Conservation (phyloP, 371 early-diverging fungal species). For the Parasitella parasitica region DNA sequence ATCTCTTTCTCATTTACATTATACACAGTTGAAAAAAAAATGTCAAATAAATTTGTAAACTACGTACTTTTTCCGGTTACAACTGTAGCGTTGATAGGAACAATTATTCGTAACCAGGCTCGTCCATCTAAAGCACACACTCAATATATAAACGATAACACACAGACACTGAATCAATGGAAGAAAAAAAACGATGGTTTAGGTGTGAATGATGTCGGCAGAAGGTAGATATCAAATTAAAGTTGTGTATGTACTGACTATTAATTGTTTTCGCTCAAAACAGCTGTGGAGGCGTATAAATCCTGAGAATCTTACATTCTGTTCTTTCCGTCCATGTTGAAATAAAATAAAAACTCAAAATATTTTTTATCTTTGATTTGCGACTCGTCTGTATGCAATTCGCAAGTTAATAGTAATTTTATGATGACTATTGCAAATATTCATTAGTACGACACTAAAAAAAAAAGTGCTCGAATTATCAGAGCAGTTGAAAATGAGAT, state of each 20-base stretch:
- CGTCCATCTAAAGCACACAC: slow-evolving; percentile 41
- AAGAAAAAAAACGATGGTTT: slow-evolving; percentile 42
- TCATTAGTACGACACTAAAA: too few relatives aligned
- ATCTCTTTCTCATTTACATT: background rate
- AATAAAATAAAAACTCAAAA: background rate
- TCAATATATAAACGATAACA: slow-evolving; percentile 29
- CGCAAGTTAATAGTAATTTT: too few relatives aligned
- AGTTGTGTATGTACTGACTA: background rate
- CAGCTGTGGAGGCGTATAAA: slow-evolving; percentile 46
- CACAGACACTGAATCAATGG: slow-evolving; percentile 34
- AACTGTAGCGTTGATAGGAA: slow-evolving; percentile 33
- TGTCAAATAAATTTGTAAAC: slow-evolving; percentile 23
- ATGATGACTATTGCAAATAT: too few relatives aligned
- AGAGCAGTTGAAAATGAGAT: background rate
- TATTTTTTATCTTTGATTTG: too few relatives aligned
- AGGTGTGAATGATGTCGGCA: slow-evolving; percentile 49
- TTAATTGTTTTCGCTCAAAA: background rate
- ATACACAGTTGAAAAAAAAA: slow-evolving; percentile 11
- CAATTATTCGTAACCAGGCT: slow-evolving; percentile 39
- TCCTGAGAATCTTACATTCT: background rate
- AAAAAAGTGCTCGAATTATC: too few relatives aligned
- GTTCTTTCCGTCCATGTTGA: background rate
- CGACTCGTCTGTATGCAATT: too few relatives aligned
- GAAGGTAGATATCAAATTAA: slow-evolving; percentile 7
- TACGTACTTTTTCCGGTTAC: slow-evolving; percentile 36